phyloP scores from a whole-genome alignment of 208 protist species.

The Wallacemonas rigidus region DNA sequence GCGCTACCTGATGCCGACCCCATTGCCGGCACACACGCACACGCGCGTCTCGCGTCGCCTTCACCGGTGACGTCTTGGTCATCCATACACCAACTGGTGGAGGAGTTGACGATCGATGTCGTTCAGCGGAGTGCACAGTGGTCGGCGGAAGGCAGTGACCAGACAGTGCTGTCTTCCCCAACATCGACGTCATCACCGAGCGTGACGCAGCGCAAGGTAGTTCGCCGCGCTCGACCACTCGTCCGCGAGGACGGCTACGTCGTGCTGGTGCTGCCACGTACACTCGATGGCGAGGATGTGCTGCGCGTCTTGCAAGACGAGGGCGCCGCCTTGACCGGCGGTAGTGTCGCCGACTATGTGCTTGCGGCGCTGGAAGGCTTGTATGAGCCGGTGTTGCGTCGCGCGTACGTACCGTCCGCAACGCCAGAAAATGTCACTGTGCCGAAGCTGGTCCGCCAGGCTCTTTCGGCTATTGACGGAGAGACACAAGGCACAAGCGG shows the following conservation, averaged over 20 bases:
- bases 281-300: slow-evolving; percentile 29
- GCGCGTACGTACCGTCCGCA: slow-evolving; percentile 20
- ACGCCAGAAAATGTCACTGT: neutral
- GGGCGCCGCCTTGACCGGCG: neutral
- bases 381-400: slow-evolving; percentile 60
- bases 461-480: neutral
- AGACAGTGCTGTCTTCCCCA: neutral
- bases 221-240: slow-evolving; percentile 11
- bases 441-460: neutral
- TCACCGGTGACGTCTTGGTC: slow-evolving; percentile 20
- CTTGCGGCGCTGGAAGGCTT: slow-evolving; percentile 53
- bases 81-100: slow-evolving; percentile 26
- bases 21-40: neutral
- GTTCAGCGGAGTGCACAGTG: neutral
- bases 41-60: slow-evolving; percentile 21
- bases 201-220: neutral
- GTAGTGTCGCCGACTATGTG: slow-evolving; percentile 43
- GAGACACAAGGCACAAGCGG: no score
- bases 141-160: neutral
- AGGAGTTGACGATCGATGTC: slow-evolving; percentile 22
- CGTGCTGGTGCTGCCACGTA: slow-evolving; percentile 65
- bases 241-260: slow-evolving; percentile 40
- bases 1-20: neutral
- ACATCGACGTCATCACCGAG: neutral
- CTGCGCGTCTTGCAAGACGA: slow-evolving; percentile 22